Base-by-base conservation (phyloP, 1,284 basidiomycete species). In the Boletellus dicymbophilus region DNA sequence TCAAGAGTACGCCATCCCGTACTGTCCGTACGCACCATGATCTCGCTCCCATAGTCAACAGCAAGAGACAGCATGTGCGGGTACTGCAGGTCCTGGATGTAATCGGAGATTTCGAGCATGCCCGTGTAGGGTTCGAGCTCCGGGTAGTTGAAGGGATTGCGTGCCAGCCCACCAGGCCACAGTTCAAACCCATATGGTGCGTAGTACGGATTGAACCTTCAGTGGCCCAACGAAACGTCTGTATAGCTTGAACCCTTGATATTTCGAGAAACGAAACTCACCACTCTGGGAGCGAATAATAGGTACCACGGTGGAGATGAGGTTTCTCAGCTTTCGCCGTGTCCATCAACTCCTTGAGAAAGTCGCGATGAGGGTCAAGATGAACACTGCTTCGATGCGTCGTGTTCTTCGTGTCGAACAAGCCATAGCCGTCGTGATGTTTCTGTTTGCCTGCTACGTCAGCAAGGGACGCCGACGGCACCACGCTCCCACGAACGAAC, bases 61-160 rank as follows among this genome's bases (percentile, higher is more conserved):
- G 76, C 78, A 4, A 84, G 68, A 16, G 76, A 75, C 6, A 75
- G 54, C 81, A 84, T 84, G 44, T 84, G 82, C 3, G 78, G 77
- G 21, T 76, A 65, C 57, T 78, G 80, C 18, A 84, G 54, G 51
- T 83, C 80, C 13, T 74, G 63, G 21, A 84, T 37, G 49, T 77
- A 84, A 57, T 84, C 80, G 3, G 67, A 62, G 22, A 81, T 79
- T 12, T 73, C 58, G 16, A 80, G 55, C 30, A 68, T 66, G 9
- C 82, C 82, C 0, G 76, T 81, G 53, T 82, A 84, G 6, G 79
- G 75, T 55, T 85, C 83, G 15, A 74, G 46, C 45, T 75, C 64
- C 1, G 75, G 73, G 5, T 59, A 46, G 39, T 80, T 75, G 66
- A 73, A 85, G 0, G 77, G 66, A 53, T 85, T 77, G 41, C 71